These are phyloP conservation scores for Phyllosticta ampelicida DNA, from an alignment of 2,329 filamentous ascomycete species.

Conservation along the genomic window DNA sequence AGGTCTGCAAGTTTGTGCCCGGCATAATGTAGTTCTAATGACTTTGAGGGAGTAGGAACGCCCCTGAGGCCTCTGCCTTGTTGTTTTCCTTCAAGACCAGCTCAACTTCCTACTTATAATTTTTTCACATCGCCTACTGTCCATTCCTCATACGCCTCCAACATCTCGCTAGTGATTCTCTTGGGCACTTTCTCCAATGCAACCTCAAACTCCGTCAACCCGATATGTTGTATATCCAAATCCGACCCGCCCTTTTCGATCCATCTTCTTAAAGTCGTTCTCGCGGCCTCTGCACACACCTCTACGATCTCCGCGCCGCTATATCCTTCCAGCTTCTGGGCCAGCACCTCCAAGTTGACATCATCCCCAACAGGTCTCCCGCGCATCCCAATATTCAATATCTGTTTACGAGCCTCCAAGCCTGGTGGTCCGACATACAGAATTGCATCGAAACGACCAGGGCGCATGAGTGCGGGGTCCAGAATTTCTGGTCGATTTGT, in stretches of 20 bases:
- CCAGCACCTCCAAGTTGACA: conserved; percentile 55
- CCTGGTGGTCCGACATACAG: conserved; percentile 81
- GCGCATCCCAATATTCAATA: conserved; percentile 57
- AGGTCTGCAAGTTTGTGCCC: not conserved
- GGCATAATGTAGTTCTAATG: not conserved
- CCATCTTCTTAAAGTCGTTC: conserved; percentile 25
- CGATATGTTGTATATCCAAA: conserved; percentile 19
- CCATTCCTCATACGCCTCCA: conserved; percentile 33
- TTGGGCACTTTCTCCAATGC: conserved; percentile 31
- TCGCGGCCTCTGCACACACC: conserved; percentile 36
- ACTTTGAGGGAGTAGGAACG: not conserved
- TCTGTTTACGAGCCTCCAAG: conserved; percentile 59
- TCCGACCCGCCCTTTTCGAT: conserved; percentile 9
- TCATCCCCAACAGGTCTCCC: conserved; percentile 51
- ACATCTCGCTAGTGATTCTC: conserved; percentile 30
- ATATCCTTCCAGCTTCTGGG: conserved; percentile 58
- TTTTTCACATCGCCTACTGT: conserved; percentile 13
- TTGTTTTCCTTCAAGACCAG: not conserved
- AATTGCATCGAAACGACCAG: conserved; percentile 73
- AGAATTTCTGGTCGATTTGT: conserved; percentile 84
- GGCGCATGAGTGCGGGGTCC: conserved; percentile 74
- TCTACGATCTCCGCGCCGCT: conserved; percentile 74
- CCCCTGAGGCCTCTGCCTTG: too few relatives aligned
- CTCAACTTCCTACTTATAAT: not conserved
- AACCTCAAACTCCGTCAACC: conserved; percentile 40